Base-by-base conservation (phyloP, 176 grass and related monocot genomes). In the Oryza glaberrima region DNA sequence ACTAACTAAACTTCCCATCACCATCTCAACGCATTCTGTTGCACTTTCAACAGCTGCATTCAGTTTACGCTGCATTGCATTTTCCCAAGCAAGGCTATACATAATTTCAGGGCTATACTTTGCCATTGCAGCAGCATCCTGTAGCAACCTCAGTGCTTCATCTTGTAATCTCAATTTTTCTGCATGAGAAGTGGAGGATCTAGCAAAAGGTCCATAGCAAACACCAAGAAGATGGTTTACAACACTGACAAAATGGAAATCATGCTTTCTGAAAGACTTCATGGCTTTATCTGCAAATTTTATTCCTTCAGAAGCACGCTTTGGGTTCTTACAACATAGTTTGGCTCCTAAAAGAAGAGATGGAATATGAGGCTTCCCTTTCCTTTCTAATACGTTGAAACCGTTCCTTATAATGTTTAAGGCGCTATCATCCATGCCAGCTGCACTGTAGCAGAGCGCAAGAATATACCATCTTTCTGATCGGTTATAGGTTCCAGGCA, bases 401-500 rank as follows among this genome's bases (percentile, higher is more conserved):
- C 85, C 88, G 20, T 87, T 99, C 71, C 83, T 94, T 86, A 99
- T 86, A 80, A 99, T 86, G 83, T 96, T 94, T 77, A 99, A 79
- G 67, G 96, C 93, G 89, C 88, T 91, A 77, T 91, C 90, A 84
- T 99, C 94, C 78, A 94, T 86, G 77, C 89, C 88, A 48, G 77
- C 32, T 47, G 93, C 91, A 86, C 90, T 88, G 65, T 92, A 96
- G 92, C 96, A 96, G 83, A 99, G 90, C 51, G 96, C 91, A 43
- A 99, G 93, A 84, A 96, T 66, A 84, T 94, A 98, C 93, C 96
- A 98, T 90, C 96, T 98, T 72, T 96, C 91, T 66, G 84, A 85
- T 89, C 90, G 88, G 81, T 67, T 87, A 84, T 96, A 98, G 45
- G 83, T 90, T 69, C 96, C 96, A 51, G 96, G 96, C 82, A 96